A percentile compares a stretch with the other conserved stretches of the same genome.
Conservation (phyloP, 2,329 filamentous ascomycete genomes). For the Domatiomyces globalis region DNA sequence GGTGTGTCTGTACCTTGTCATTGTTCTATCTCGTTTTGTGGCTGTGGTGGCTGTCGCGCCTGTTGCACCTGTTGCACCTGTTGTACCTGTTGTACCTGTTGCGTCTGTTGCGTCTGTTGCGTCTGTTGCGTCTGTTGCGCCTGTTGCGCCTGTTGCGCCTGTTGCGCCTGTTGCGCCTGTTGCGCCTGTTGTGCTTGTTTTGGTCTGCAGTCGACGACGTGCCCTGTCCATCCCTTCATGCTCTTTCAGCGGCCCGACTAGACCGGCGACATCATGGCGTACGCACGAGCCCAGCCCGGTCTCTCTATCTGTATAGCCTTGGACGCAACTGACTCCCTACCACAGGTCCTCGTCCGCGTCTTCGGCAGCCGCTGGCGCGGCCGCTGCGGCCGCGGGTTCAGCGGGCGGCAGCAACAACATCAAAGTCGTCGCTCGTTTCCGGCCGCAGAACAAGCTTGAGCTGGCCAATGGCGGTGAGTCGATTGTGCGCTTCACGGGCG, state of each 20-base stretch:
- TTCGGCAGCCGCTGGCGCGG: slow-evolving; percentile 13
- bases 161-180: neutral
- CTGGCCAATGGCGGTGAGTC: slow-evolving; percentile 78
- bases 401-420: slow-evolving; percentile 30
- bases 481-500: slow-evolving; percentile 75
- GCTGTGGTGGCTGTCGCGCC: neutral
- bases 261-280: neutral
- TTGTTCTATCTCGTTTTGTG: too few relatives aligned
- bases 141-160: neutral
- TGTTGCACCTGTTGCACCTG: neutral
- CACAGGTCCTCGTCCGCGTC: neutral
- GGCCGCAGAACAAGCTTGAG: slow-evolving; percentile 92
- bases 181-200: neutral
- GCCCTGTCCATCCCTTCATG: neutral
- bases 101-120: neutral
- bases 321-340: slow-evolving; percentile 6
- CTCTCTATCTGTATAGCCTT: neutral
- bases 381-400: slow-evolving; percentile 20
- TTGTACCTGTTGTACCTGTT: neutral
- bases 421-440: slow-evolving; percentile 86
- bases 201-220: neutral
- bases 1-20: too few relatives aligned
- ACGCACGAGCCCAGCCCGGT: neutral
- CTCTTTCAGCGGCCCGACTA: neutral
- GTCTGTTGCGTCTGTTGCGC: neutral